Evolutionary conservation across 805 yeast genomes (phyloP).

Genomic region (Brettanomyces sp.): DNA sequence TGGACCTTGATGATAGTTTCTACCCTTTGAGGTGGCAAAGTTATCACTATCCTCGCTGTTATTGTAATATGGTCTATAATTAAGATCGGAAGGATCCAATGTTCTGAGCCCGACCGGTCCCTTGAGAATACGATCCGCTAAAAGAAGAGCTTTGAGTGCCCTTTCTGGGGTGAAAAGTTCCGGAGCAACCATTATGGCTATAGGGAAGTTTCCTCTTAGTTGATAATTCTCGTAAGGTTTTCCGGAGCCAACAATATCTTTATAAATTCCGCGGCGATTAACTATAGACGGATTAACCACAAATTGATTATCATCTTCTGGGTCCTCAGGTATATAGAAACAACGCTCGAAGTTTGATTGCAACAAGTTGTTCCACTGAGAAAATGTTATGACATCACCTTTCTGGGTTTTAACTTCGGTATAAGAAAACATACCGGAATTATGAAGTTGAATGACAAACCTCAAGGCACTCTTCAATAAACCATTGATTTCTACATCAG

Average conservation of each 20-base stretch:
- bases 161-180: conserved; percentile 62
- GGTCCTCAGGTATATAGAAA: conserved; percentile 64
- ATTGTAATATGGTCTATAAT: conserved; percentile 82
- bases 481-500: conserved; percentile 89
- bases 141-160: conserved; percentile 55
- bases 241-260: conserved; percentile 73
- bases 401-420: conserved; percentile 47
- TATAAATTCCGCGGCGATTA: conserved; percentile 89
- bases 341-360: conserved; percentile 70
- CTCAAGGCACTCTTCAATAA: conserved; percentile 74
- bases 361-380: conserved; percentile 64
- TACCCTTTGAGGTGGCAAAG: conserved; percentile 88
- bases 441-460: conserved; percentile 57
- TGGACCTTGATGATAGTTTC: conserved; percentile 98
- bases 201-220: conserved; percentile 82
- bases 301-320: conserved; percentile 49
- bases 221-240: conserved; percentile 92
- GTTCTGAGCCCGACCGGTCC: conserved; percentile 93
- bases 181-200: conserved; percentile 93
- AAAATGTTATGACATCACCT: conserved; percentile 47
- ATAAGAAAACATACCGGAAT: conserved; percentile 47
- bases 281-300: conserved; percentile 57
- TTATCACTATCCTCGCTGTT: conserved; percentile 76
- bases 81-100: conserved; percentile 84
- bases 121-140: conserved; percentile 66